Evolutionary conservation across 148 eudicot genomes (phyloP).

Genomic region (Fagopyrum tataricum): DNA sequence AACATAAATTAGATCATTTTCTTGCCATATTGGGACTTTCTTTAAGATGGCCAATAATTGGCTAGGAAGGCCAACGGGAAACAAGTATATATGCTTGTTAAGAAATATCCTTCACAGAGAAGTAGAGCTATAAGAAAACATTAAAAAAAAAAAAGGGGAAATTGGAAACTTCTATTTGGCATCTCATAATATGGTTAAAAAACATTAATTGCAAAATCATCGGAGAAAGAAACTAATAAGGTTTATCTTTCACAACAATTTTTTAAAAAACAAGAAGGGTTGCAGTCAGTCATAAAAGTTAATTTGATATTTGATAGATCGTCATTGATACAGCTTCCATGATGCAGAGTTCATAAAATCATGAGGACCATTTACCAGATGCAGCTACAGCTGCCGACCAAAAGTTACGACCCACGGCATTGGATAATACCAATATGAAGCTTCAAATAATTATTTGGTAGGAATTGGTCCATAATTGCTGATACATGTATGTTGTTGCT

Average conservation of each 20-base stretch:
- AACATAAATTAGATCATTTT: neutral
- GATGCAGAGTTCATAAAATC: neutral
- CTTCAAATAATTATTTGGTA: neutral
- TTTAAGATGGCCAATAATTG: slow-evolving; percentile 21
- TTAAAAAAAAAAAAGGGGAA: neutral
- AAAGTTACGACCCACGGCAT: neutral
- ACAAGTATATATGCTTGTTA: slow-evolving; percentile 30
- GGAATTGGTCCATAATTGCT: neutral
- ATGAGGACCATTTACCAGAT: neutral
- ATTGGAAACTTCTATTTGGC: neutral
- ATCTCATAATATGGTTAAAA: slow-evolving; percentile 1
- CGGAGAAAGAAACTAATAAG: neutral
- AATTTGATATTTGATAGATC: neutral
- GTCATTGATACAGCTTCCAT: neutral
- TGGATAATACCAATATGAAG: neutral
- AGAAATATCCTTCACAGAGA: slow-evolving; percentile 29
- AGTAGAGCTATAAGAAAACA: neutral
- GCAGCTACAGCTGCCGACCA: neutral
- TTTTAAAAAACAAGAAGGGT: neutral
- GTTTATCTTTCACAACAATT: neutral
- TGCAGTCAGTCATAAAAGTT: neutral
- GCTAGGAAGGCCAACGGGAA: slow-evolving; percentile 33
- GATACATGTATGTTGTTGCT: neutral
- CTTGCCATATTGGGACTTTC: slow-evolving; percentile 26
- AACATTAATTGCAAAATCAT: neutral